A percentile compares a stretch with the other conserved stretches of the same genome.
Evolutionary conservation across 2,329 filamentous ascomycete genomes (phyloP).

Genomic region (Scortechinia acanthostroma): DNA sequence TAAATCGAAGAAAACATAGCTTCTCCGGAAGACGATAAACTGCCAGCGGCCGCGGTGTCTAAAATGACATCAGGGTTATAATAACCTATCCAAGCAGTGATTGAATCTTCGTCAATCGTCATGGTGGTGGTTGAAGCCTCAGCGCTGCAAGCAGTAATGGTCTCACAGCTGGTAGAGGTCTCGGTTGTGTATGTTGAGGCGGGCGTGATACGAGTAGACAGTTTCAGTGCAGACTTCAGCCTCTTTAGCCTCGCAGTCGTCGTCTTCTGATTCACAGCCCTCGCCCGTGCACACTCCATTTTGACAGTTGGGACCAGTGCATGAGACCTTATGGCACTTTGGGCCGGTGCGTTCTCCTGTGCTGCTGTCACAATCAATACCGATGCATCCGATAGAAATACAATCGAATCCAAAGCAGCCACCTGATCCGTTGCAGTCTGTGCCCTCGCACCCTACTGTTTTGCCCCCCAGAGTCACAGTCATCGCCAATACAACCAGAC

Average conservation of each 20-base stretch:
- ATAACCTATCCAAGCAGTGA: too few species aligned
- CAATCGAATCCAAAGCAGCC: neutral
- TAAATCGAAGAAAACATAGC: too few species aligned
- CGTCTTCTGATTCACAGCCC: neutral
- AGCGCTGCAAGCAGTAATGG: neutral
- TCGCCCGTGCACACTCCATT: neutral
- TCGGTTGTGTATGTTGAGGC: neutral
- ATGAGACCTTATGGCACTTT: neutral
- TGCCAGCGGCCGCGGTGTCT: too few species aligned
- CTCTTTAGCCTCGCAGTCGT: neutral
- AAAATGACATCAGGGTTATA: too few species aligned
- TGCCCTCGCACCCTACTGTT: neutral
- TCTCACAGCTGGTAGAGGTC: neutral
- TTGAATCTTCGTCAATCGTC: neutral
- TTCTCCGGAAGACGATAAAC: too few species aligned
- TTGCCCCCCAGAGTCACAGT: too few species aligned
- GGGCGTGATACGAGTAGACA: neutral
- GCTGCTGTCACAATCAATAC: neutral
- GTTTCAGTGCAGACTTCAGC: neutral
- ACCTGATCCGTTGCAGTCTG: neutral
- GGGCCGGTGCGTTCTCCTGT: neutral
- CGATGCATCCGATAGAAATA: neutral
- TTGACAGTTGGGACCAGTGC: neutral
- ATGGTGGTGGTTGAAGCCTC: neutral
- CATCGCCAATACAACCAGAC: constrained; percentile 1